phyloP scores from a whole-genome alignment of 169 alveolate genomes.

The Cryptosporidium sp. region DNA sequence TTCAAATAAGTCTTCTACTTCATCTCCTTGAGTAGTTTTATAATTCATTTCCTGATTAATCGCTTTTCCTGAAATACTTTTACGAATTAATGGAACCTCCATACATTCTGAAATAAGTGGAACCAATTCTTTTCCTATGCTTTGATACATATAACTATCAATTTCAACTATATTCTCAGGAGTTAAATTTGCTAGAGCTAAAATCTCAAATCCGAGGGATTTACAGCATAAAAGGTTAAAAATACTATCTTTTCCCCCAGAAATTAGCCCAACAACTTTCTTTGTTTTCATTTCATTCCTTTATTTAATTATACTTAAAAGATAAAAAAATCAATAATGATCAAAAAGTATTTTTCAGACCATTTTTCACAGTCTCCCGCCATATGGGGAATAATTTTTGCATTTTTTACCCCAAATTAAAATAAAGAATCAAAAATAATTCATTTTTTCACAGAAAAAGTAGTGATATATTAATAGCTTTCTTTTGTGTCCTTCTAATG shows the following conservation, averaged over 20 bases:
- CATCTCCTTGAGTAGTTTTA: constrained; percentile 88
- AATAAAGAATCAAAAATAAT: neutral
- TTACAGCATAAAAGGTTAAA: constrained; percentile 80
- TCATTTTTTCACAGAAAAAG: neutral
- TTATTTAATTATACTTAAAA: neutral
- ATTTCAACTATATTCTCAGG: constrained; percentile 83
- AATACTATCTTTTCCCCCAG: constrained; percentile 91
- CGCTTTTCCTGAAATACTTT: constrained; percentile 84
- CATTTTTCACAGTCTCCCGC: constrained; percentile 23
- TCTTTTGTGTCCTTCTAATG: neutral
- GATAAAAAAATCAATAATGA: neutral
- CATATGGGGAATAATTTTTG: neutral
- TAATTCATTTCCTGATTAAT: constrained; percentile 86
- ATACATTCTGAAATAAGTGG: constrained; percentile 94
- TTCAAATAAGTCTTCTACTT: constrained; percentile 94
- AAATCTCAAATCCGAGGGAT: constrained; percentile 77
- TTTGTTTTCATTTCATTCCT: constrained; percentile 49
- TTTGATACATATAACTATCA: constrained; percentile 96
- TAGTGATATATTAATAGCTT: too few relatives aligned
- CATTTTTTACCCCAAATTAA: neutral
- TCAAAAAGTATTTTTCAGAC: neutral
- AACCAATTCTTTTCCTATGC: constrained; percentile 93
- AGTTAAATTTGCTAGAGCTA: constrained; percentile 76
- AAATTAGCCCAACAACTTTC: constrained; percentile 87
- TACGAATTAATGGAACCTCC: constrained; percentile 90